A percentile compares a stretch with the other conserved stretches of the same genome.
Evolutionary conservation across 306 rosid species (phyloP).

Genomic region (Malus sylvestris): DNA sequence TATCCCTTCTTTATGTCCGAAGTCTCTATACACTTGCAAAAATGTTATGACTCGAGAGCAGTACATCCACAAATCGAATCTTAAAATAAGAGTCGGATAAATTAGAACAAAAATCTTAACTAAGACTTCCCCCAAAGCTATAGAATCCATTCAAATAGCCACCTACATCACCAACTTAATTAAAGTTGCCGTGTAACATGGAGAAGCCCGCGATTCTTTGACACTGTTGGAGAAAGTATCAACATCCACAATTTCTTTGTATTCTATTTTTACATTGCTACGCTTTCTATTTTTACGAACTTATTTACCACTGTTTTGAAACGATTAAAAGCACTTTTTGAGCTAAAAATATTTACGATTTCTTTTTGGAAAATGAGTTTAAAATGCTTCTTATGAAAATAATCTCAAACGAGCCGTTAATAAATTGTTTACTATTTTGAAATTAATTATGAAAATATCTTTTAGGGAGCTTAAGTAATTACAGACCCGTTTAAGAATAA

Average conservation of each 20-base stretch:
- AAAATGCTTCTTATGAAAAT: no score
- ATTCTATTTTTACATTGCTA: background rate
- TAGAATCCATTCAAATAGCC: background rate
- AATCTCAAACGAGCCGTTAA: no score
- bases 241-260: background rate
- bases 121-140: background rate
- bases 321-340: no score
- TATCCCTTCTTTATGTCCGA: background rate
- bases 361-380: no score
- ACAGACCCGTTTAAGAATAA: background rate
- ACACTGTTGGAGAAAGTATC: background rate
- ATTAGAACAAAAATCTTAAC: background rate
- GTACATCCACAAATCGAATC: background rate
- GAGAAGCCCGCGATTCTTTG: background rate
- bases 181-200: background rate
- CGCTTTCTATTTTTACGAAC: background rate
- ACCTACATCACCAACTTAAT: no score
- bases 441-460: background rate
- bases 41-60: background rate
- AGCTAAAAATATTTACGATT: no score
- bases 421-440: no score
- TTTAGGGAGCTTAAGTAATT: background rate
- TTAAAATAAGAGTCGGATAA: background rate
- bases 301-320: no score
- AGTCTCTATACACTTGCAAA: background rate